Evolutionary conservation across 768 basidiomycete species (phyloP).

Genomic region (Crepidotus variabilis): DNA sequence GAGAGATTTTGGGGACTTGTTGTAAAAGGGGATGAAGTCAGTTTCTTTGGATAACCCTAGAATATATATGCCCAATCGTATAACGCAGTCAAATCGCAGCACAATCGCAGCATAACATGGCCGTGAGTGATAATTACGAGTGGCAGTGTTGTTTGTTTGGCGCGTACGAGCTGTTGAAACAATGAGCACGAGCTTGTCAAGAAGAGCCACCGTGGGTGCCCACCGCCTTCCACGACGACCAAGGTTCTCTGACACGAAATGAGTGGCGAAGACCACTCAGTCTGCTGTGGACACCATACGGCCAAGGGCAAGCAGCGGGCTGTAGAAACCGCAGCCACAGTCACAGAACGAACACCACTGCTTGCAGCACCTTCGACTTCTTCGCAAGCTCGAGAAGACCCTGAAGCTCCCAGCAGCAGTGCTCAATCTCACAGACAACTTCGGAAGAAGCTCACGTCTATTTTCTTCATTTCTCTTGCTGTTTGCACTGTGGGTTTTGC

Average conservation of each 20-base stretch:
- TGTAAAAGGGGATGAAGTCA: no score
- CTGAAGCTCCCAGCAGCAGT: slow-evolving; percentile 19
- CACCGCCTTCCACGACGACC: no score
- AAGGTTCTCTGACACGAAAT: neutral
- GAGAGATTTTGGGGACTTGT: no score
- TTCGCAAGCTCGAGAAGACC: slow-evolving; percentile 24
- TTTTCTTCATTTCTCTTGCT: slow-evolving; percentile 58
- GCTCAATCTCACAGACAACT: slow-evolving; percentile 27
- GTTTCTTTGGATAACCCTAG: no score
- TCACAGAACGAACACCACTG: slow-evolving; percentile 54
- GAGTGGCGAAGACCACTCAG: slow-evolving; percentile 8
- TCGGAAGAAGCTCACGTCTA: slow-evolving; percentile 33
- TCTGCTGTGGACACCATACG: slow-evolving; percentile 5
- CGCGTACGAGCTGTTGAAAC: no score
- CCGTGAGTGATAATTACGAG: neutral
- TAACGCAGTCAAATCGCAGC: no score
- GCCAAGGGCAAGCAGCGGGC: slow-evolving; percentile 60
- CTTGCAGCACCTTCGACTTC: slow-evolving; percentile 34
- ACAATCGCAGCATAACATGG: neutral
- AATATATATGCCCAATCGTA: no score
- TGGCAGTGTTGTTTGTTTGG: no score
- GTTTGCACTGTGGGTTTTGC: slow-evolving; percentile 44
- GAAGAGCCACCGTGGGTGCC: no score
- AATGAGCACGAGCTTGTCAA: no score
- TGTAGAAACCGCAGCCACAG: slow-evolving; percentile 24